Base-by-base conservation (phyloP, 169 alveolate genomes). In the Eimeria mitis region DNA sequence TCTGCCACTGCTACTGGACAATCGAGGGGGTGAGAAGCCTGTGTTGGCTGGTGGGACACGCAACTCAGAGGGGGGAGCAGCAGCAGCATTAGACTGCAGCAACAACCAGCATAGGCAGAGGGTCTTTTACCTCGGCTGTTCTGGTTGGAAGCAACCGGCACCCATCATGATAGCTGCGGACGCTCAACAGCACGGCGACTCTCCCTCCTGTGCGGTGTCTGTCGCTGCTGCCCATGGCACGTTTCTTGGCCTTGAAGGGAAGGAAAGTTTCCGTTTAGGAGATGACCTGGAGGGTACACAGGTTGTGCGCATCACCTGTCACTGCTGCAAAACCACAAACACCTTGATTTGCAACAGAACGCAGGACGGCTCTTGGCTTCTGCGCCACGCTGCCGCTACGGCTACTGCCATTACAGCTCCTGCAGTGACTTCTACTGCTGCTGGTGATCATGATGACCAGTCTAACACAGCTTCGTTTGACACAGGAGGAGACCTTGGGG, bases 341-440 rank as follows among this genome's bases (percentile, higher is more conserved):
- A 42, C 73, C 59, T 42, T 87, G 42, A 87, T 87, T 25, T 87
- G 92, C 83, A 61, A 49, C 63, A 87, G 34, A 65, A 11, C 83
- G 52, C 63, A 81, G 52, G 92, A 87, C 65, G 92, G 92, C 68
- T 52, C 65, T 59, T 87, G 92, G 92, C 81, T 87, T 81, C 78
- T 87, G 40, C 63, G 92, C 81, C 61, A 42, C 21, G 81, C 92
- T 23, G 83, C 81, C 47, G 59, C 61, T 59, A 70, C 91, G 34
- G 37, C 54, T 23, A 34, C 34, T 59, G 37, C 52, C n/a, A n/a
- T 54, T 59, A 70, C 91, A 25, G 37, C 54, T 23, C 54, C 34
- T 59, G 37, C 52, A 13, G n/a, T 16, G 25, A 7, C 92, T 85
- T 25, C 13, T 34, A 11, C 79, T 40, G 65, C 92, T 40, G 44